A percentile compares a stretch with the other conserved stretches of the same genome.
Conservation (phyloP, 768 basidiomycete species). For the Daedaleopsis sinensis region DNA sequence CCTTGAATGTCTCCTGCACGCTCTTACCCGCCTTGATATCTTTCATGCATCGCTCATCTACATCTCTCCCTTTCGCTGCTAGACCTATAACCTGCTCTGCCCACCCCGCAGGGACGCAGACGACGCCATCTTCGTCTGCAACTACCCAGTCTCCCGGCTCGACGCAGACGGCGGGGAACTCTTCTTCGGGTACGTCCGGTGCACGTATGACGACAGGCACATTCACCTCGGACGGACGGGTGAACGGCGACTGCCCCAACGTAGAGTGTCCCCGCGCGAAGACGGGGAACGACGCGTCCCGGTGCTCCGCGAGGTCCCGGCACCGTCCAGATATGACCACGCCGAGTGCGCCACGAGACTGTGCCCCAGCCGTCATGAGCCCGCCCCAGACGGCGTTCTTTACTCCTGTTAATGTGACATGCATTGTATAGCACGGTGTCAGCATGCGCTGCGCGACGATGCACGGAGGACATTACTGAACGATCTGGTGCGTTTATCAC, state of each 20-base stretch:
- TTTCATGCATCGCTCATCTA: constrained; percentile 71
- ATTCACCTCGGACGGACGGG: constrained; percentile 77
- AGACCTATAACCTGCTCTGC: constrained; percentile 57
- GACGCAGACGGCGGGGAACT: constrained; percentile 60
- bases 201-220: constrained; percentile 56
- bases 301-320: constrained; percentile 82
- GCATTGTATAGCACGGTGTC: constrained; percentile 1
- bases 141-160: constrained; percentile 81
- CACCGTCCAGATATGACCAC: constrained; percentile 86
- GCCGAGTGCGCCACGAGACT: constrained; percentile 67
- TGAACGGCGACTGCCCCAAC: constrained; percentile 83
- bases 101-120: constrained; percentile 67
- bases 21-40: constrained; percentile 80
- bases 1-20: constrained; percentile 76
- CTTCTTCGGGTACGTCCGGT: constrained; percentile 30
- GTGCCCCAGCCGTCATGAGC: constrained; percentile 86
- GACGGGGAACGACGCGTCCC: constrained; percentile 70
- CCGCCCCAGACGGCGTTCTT: constrained; percentile 93
- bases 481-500: constrained; percentile 77
- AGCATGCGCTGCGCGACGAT: not conserved
- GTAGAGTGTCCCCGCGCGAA: constrained; percentile 84
- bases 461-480: constrained; percentile 38
- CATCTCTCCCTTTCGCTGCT: constrained; percentile 58
- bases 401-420: constrained; percentile 44
- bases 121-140: constrained; percentile 90